Evolutionary conservation across 331 rosid genomes (phyloP), one percentile per base, ranked within the genome.

Genomic region (Telfairia occidentalis): DNA sequence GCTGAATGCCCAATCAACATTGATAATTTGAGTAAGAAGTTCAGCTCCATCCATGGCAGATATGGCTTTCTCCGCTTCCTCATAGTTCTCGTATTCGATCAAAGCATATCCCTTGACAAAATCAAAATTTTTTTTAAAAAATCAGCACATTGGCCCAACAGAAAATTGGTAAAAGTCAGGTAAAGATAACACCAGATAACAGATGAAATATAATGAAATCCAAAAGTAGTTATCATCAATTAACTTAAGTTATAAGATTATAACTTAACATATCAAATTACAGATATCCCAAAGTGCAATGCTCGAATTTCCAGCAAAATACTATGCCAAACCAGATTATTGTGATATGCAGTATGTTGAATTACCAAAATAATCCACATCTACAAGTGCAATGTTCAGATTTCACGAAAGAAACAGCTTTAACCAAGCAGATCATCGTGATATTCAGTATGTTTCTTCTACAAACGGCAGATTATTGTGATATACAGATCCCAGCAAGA

Each of bases 1-100:
- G 84, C 96, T 94, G 81, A 94, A 94, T 59, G 98, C 96, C 98
- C 98, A 94, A 71, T 94, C 98, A 57, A 91, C 98, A 32, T 38
- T 80, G 70, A 94, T 74, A 64, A 82, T 83, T 84, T 91, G 97
- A 6, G 91, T 86, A 40, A 94, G 96, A 63, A 94, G 85, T 73
- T 81, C 90, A 77, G 91, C 81, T 21, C 96, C 98, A 74, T 94
- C 90, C 96, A 94, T 81, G 65, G 83, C 84, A 71, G 90, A 82
- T 81, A 91, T 91, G 40, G 98, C 98, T 81, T 85, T 89, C 32
- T 89, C 91, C 53, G 98, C 98, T 83, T 87, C 89, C 76, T 79
- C 85, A 71, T 76, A 84, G 61, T n/a, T 83, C 81, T 83, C 90
- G 1, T 82, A 87, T 61, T 87, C 90, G 40, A 87, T 83, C 53